Conservation (phyloP, 176 grass and related monocot genomes). For the Carex scoparia region DNA sequence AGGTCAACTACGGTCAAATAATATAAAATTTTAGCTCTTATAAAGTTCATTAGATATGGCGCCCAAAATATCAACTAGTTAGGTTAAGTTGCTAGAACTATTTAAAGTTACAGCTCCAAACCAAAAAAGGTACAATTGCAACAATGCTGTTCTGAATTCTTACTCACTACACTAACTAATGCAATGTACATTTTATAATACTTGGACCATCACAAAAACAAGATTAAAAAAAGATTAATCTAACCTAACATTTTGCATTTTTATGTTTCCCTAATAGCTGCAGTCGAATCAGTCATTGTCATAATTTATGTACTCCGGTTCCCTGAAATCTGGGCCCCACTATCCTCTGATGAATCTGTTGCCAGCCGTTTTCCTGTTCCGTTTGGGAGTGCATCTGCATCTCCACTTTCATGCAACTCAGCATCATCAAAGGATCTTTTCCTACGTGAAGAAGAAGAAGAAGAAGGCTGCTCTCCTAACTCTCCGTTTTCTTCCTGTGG, state of each 20-base stretch:
- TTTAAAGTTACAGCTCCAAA: not conserved
- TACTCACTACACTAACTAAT: not conserved
- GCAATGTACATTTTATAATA: not conserved
- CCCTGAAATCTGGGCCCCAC: slow-evolving; percentile 1
- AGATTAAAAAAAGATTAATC: not conserved
- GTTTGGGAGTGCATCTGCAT: not conserved
- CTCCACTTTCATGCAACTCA: slow-evolving; percentile 13
- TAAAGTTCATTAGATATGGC: not conserved
- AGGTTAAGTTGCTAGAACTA: not conserved
- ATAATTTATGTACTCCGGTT: not conserved
- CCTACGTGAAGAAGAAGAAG: slow-evolving; percentile 7
- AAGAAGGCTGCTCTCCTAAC: not conserved
- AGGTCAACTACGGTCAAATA: too few relatives aligned
- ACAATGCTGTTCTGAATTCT: not conserved
- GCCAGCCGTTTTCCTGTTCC: not conserved
- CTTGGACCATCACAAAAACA: not conserved
- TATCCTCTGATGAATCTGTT: not conserved
- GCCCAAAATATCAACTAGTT: not conserved
- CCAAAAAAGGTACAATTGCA: not conserved
- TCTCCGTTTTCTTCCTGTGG: slow-evolving; percentile 7
- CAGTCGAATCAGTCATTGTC: not conserved
- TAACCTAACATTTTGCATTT: not conserved
- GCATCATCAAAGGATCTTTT: slow-evolving; percentile 15
- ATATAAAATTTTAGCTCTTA: too few relatives aligned
- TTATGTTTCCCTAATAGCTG: not conserved